Evolutionary conservation across 192 early-diverging fungal species (phyloP), one percentile per base, ranked within the genome.

Genomic region (Umbelopsis isabellina): DNA sequence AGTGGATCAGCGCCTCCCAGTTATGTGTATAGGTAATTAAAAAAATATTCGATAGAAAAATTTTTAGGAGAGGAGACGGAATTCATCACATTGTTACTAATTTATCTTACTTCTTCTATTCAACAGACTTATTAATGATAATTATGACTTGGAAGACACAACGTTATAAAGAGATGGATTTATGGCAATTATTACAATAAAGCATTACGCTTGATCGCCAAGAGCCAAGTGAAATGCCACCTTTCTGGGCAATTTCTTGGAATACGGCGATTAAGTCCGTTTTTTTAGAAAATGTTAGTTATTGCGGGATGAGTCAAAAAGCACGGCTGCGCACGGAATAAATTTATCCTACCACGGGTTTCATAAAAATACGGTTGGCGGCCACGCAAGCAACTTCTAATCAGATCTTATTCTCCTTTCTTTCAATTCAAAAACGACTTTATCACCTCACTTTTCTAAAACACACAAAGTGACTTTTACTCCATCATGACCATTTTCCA

Each of bases 41-140:
- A 61, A 37, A 35, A 61, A 55, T 37, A 61, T 30, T 15, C 1
- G 52, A 27, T 3, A 18, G 33, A 15, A 30, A 61, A 61, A 35
- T 49, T 66, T 69, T 67, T 61, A 37, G 35, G 35, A 37, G 7
- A 41, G 37, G 37, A 41, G 37, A 41, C 37, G 37, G 37, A 41
- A 41, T 41, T 41, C 37, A 41, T 0, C 37, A 10, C 37, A 52
- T 68, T 88, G 84, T n/a, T 92, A 91, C 22, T 85, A 88, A 4
- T 88, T 93, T 52, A 86, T 91, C 70, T 89, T 91, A 67, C 89
- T 92, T 33, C 44, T 49, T 21, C 9, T 23, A 33, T 75, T 96
- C 44, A 91, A 93, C 82, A 88, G 93, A 37, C 81, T 98, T 15
- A 88, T 90, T 66, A 87, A 91, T 58, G 83, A 80, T 46, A 79